phyloP scores from a whole-genome alignment of 1,139 yeast species.

The Debaryomyces robertsiae region DNA sequence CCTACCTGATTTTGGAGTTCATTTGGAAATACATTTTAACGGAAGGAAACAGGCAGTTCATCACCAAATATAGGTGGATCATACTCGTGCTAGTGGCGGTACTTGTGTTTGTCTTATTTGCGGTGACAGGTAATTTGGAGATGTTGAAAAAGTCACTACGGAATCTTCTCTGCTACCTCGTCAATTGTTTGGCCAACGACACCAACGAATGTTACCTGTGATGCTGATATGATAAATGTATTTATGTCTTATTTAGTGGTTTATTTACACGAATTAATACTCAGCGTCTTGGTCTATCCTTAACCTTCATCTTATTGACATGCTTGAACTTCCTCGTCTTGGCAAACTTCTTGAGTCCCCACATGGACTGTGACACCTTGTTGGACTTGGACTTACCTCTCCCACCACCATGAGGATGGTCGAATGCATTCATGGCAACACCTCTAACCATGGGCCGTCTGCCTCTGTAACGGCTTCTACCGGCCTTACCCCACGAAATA shows the following conservation, averaged over 20 bases:
- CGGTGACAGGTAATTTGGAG: constrained; percentile 22
- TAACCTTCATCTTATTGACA: constrained; percentile 78
- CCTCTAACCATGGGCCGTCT: constrained; percentile 96
- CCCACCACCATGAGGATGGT: constrained; percentile 99
- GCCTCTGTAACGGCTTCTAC: constrained; percentile 90
- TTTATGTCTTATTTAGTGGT: constrained; percentile 7
- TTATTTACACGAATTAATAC: constrained; percentile 12
- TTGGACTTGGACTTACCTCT: constrained; percentile 98
- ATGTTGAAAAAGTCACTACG: constrained; percentile 13
- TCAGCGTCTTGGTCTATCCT: constrained; percentile 69
- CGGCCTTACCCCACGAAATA: constrained; percentile 93
- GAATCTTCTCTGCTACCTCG: constrained; percentile 20
- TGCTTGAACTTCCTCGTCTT: constrained; percentile 92
- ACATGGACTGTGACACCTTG: constrained; percentile 90
- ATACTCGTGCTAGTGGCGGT: constrained; percentile 14
- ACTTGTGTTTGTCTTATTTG: constrained; percentile 13
- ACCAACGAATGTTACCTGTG: constrained; percentile 8
- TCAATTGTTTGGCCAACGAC: constrained; percentile 11
- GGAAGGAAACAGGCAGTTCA: constrained; percentile 29
- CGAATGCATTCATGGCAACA: constrained; percentile 96
- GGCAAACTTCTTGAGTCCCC: constrained; percentile 96
- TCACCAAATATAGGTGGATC: constrained; percentile 15
- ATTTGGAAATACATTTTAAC: constrained; percentile 19
- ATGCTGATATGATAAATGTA: too few species aligned
- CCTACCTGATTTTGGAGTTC: constrained; percentile 19